Base-by-base conservation (phyloP, 23 red algal species). In the Porphyridium purpureum region DNA sequence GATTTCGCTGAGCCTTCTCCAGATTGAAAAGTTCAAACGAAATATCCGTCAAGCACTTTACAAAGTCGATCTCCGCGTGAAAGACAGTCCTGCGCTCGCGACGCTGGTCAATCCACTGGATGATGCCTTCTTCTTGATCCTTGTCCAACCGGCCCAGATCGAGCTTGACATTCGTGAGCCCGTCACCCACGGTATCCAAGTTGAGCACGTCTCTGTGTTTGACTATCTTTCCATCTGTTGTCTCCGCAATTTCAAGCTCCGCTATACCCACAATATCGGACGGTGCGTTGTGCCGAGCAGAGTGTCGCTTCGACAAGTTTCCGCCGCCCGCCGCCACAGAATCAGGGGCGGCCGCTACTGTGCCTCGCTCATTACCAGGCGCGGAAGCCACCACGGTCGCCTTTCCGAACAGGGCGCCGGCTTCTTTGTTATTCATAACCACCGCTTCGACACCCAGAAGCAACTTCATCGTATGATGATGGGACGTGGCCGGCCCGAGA, bases 11-110 rank as follows among this genome's bases (percentile, higher is more conserved):
- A 15, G 72, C 74, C 4, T 64, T 35, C 29, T 67, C 61, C 15
- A 93, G 49, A 8, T 64, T 68, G 24, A 80, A 81, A 23, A 93
- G 62, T 3, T 64, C 53, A 21, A 72, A 54, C 4, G 84, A 93
- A 49, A 93, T 81, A 64, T 93, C 73, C 0, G 84, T 93, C 21
- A 98, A 64, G 30, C 77, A 80, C 66, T 83, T 84, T 66, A 81
- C 67, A 67, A 98, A 86, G 55, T 98, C 90, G 7, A 98, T 51
- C 55, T 98, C 62, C 7, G 90, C 90, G 59, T 98, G 90, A 70
- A 98, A 98, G 4, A 98, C 35, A 26, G 49, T 98, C 40, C 4
- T 76, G 1, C 67, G 55, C 34, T 71, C 47, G 49, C 35, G 14
- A 52, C 57, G n/a, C 4, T 6, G 32, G 4, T 47, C 15, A 4